Evolutionary conservation across 2,329 filamentous ascomycete species (phyloP).

Genomic region (Teratosphaeria gauchensis): DNA sequence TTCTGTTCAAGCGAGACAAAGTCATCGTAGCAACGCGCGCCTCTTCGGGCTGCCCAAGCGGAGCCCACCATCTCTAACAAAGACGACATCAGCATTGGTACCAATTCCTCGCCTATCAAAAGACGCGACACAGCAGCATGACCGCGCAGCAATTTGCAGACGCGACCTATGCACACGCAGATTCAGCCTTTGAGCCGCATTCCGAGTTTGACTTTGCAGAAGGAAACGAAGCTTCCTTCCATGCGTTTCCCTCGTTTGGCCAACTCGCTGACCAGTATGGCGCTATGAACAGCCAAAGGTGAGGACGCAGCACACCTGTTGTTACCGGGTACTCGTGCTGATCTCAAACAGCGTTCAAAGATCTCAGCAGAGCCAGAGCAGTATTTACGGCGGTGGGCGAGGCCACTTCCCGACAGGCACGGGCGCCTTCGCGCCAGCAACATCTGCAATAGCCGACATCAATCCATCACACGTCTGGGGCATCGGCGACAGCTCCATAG

Average conservation of each 20-base stretch:
- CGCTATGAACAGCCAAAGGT: not conserved
- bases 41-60: not conserved
- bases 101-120: not conserved
- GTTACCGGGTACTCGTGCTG: not conserved
- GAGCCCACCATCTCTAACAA: not conserved
- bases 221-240: conserved; percentile 5
- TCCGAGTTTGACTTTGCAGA: conserved; percentile 17
- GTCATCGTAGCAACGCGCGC: not conserved
- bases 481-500: not conserved
- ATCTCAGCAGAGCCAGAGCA: not conserved
- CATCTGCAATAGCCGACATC: not conserved
- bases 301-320: not conserved
- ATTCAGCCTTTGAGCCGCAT: conserved; percentile 19
- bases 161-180: conserved; percentile 2
- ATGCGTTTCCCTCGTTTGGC: not conserved
- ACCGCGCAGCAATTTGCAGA: not conserved
- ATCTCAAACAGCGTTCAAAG: not conserved
- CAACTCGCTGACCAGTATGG: not conserved
- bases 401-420: not conserved
- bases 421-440: not conserved
- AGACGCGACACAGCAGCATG: not conserved
- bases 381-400: not conserved
- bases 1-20: not conserved
- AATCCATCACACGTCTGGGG: conserved; percentile 2
- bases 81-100: not conserved